A percentile compares a stretch with the other conserved stretches of the same genome.
phyloP scores from a whole-genome alignment of 345 rosid species.

The Jatropha curcas region DNA sequence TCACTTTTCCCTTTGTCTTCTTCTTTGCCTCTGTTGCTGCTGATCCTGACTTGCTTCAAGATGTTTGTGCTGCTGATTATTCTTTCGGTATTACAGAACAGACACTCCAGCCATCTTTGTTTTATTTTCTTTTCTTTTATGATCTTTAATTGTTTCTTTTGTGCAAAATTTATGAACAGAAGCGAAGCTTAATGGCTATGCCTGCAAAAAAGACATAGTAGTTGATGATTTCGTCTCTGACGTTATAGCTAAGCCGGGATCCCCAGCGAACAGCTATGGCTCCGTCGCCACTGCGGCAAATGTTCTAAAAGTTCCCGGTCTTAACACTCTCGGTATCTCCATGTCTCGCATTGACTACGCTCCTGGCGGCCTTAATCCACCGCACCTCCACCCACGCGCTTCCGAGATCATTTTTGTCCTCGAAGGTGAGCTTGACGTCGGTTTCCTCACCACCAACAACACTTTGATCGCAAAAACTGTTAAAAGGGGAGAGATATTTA shows the following conservation, averaged over 20 bases:
- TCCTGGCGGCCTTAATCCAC: slow-evolving; percentile 30
- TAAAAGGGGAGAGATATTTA: slow-evolving; percentile 22
- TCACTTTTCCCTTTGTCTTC: neutral
- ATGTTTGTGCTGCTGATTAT: slow-evolving; percentile 83
- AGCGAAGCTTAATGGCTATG: slow-evolving; percentile 23
- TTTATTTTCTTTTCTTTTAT: neutral
- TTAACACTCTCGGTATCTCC: slow-evolving; percentile 32
- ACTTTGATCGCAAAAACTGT: slow-evolving; percentile 20
- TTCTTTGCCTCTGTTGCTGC: slow-evolving; percentile 34
- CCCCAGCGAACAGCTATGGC: slow-evolving; percentile 20
- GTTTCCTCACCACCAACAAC: slow-evolving; percentile 35
- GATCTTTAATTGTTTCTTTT: neutral
- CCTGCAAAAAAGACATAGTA: slow-evolving; percentile 19
- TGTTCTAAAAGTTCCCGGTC: slow-evolving; percentile 30
- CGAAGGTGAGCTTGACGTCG: slow-evolving; percentile 27
- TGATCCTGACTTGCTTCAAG: slow-evolving; percentile 77
- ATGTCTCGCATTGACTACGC: slow-evolving; percentile 33
- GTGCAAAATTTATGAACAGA: slow-evolving; percentile 11
- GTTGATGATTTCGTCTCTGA: slow-evolving; percentile 28
- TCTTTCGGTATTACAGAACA: slow-evolving; percentile 46
- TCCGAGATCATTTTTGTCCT: slow-evolving; percentile 31
- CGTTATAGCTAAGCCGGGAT: slow-evolving; percentile 17
- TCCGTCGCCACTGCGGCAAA: slow-evolving; percentile 22
- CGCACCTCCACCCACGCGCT: slow-evolving; percentile 39
- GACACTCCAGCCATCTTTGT: too few species aligned